These are phyloP conservation scores for Nicotiana benthamiana DNA, from an alignment of 257 asterid species.

Conservation along the genomic window DNA sequence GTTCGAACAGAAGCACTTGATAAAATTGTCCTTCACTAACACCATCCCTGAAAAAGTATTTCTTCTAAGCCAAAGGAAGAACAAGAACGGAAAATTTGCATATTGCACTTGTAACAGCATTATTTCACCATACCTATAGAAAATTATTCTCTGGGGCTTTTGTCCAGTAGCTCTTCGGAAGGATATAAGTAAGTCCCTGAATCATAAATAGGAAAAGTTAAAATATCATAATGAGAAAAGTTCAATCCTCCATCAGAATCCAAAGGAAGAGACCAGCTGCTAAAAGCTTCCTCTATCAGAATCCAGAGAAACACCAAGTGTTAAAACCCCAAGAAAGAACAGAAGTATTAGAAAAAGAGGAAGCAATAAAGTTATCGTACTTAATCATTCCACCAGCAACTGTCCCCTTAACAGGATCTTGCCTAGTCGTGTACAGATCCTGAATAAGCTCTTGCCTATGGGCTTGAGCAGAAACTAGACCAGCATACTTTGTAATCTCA, in stretches of 20 bases:
- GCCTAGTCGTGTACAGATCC: constrained; percentile 80
- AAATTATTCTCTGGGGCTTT: constrained; percentile 79
- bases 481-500: constrained; percentile 87
- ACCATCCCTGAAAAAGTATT: constrained; percentile 54
- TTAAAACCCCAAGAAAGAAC: not conserved
- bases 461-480: constrained; percentile 94
- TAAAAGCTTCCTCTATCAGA: not conserved
- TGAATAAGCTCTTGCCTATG: constrained; percentile 93
- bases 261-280: not conserved
- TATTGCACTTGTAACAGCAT: not conserved
- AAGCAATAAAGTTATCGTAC: constrained; percentile 25
- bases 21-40: constrained; percentile 97
- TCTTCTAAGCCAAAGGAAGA: not conserved
- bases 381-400: constrained; percentile 93
- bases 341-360: not conserved
- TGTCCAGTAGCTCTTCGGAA: constrained; percentile 86
- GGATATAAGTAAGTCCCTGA: constrained; percentile 82
- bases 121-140: constrained; percentile 52
- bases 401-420: constrained; percentile 72
- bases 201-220: not conserved
- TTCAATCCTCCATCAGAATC: not conserved
- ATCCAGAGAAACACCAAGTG: not conserved
- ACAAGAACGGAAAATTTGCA: not conserved
- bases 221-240: not conserved
- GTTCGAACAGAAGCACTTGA: constrained; percentile 85